Conservation (phyloP, 352 stramenopile genomes). For the Phytophthora macrochlamydospora region DNA sequence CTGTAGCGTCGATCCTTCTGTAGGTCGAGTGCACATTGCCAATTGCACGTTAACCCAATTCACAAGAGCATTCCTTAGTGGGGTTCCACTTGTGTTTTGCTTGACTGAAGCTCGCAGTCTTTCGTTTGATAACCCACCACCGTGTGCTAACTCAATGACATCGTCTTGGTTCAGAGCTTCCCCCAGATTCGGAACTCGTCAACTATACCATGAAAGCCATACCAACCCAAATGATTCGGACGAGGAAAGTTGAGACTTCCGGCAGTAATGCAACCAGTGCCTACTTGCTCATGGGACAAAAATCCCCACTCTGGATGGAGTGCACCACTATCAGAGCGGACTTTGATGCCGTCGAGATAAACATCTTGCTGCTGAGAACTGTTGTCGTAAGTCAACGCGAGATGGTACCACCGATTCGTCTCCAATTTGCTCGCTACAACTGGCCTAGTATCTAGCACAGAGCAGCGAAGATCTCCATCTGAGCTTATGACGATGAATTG, state of each 20-base stretch:
- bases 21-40: slow-evolving; percentile 18
- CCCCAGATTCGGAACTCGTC: slow-evolving; percentile 39
- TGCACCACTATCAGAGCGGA: slow-evolving; percentile 1
- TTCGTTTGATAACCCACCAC: background rate
- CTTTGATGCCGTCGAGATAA: slow-evolving; percentile 30
- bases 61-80: background rate
- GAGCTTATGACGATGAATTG: slow-evolving; percentile 33
- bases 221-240: slow-evolving; percentile 19
- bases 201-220: slow-evolving; percentile 39
- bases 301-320: slow-evolving; percentile 13
- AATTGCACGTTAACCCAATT: slow-evolving; percentile 18
- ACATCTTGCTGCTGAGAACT: slow-evolving; percentile 22
- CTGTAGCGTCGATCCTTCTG: slow-evolving; percentile 15
- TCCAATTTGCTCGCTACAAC: slow-evolving; percentile 20
- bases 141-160: slow-evolving; percentile 8
- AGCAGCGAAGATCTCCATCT: slow-evolving; percentile 33
- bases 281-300: slow-evolving; percentile 29
- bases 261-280: slow-evolving; percentile 25
- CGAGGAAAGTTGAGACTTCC: slow-evolving; percentile 4
- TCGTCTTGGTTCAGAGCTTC: slow-evolving; percentile 6
- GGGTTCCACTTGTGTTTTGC: background rate
- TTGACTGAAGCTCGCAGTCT: slow-evolving; percentile 10
- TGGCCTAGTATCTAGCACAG: slow-evolving; percentile 15
- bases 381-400: slow-evolving; percentile 35
- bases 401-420: slow-evolving; percentile 39